Evolutionary conservation across 345 rosid species (phyloP).

Genomic region (Lumnitzera littorea): DNA sequence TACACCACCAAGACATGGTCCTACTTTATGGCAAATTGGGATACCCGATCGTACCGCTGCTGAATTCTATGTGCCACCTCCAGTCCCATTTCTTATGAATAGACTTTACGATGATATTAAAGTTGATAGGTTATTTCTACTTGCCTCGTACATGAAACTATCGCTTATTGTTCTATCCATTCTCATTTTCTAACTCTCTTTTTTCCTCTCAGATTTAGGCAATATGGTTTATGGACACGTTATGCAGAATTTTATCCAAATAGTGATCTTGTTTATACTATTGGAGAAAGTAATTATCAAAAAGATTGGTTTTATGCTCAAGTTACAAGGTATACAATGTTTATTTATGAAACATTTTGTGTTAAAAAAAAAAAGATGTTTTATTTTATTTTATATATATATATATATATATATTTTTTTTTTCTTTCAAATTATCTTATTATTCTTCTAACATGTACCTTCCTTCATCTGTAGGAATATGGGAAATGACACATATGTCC

Average conservation of each 20-base stretch:
- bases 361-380: too few relatives aligned
- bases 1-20: constrained; percentile 36
- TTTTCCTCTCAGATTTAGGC: constrained; percentile 12
- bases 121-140: constrained; percentile 6
- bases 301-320: constrained; percentile 40
- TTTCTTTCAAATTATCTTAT: neutral
- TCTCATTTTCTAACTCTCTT: neutral
- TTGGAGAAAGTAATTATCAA: constrained; percentile 8
- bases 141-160: neutral
- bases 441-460: neutral
- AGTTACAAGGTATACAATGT: constrained; percentile 21
- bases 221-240: constrained; percentile 17
- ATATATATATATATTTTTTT: too few relatives aligned
- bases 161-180: neutral
- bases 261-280: constrained; percentile 9
- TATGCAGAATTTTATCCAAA: constrained; percentile 11
- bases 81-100: constrained; percentile 17
- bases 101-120: constrained; percentile 9
- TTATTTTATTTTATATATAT: too few relatives aligned
- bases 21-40: constrained; percentile 44
- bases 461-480: neutral
- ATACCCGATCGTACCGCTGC: constrained; percentile 31
- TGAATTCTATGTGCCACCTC: constrained; percentile 30
- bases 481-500: constrained; percentile 6
- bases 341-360: neutral